These are phyloP conservation scores for Houttuynia cordata DNA, from an alignment of 164 flowering plant genomes.

Conservation along the genomic window DNA sequence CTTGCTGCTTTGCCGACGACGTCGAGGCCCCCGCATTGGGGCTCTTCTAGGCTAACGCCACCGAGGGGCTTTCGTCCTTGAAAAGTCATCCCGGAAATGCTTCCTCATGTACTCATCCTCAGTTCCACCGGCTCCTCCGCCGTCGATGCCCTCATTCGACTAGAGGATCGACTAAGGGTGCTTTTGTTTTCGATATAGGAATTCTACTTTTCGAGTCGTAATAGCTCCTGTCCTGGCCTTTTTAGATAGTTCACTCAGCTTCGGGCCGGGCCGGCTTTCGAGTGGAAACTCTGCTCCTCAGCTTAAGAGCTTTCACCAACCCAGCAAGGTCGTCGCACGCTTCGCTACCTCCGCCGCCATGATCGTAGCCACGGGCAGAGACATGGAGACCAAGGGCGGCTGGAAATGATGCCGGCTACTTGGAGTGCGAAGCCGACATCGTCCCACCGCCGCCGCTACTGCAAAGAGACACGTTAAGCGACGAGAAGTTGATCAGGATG, in stretches of 20 bases:
- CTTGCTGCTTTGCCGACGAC: conserved; percentile 13
- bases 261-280: too few species aligned
- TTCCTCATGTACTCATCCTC: conserved; percentile 41
- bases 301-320: too few species aligned
- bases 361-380: conserved; percentile 21
- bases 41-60: conserved; percentile 4
- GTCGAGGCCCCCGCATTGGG: conserved; percentile 10
- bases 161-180: conserved; percentile 25
- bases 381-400: conserved; percentile 29
- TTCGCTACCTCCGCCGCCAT: conserved; percentile 3
- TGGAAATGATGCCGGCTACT: conserved; percentile 47
- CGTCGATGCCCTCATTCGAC: conserved; percentile 28
- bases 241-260: too few species aligned
- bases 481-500: conserved; percentile 69
- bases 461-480: conserved; percentile 56
- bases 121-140: too few species aligned
- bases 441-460: conserved; percentile 42
- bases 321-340: conserved; percentile 1
- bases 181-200: too few species aligned
- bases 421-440: conserved; percentile 52
- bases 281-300: conserved; percentile 20
- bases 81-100: conserved; percentile 63
- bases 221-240: too few species aligned
- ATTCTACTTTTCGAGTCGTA: too few species aligned
- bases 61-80: conserved; percentile 37